These are phyloP conservation scores for Chalaropsis ovoidea DNA, from an alignment of 2,329 filamentous ascomycete species.

Conservation along the genomic window DNA sequence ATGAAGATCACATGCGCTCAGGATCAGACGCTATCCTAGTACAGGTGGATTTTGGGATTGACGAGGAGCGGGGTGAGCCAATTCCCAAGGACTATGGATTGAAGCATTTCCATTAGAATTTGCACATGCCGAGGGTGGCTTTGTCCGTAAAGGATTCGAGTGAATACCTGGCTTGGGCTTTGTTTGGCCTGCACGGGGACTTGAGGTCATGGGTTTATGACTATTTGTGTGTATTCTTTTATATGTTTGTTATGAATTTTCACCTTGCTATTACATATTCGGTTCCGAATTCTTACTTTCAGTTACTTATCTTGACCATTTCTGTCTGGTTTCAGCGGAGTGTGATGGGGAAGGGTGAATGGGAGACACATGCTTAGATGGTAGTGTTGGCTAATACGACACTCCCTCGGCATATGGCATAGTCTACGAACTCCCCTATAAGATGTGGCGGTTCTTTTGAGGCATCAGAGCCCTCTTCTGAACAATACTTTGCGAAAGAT, in stretches of 20 bases:
- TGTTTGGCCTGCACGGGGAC: background rate
- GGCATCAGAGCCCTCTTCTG: background rate
- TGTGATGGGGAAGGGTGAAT: no score
- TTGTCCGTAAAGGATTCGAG: background rate
- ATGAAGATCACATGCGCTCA: constrained; percentile 16
- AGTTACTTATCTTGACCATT: no score
- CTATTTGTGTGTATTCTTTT: background rate
- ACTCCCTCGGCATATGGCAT: no score
- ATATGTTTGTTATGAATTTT: background rate
- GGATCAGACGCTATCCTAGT: constrained; percentile 32
- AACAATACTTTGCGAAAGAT: background rate
- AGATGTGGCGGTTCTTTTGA: background rate
- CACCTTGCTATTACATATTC: no score
- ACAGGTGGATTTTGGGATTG: constrained; percentile 33
- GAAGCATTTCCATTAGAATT: constrained; percentile 18
- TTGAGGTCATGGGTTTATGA: background rate
- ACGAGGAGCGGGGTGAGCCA: constrained; percentile 28
- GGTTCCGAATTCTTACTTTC: no score
- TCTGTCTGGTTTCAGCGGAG: no score
- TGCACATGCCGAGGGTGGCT: background rate
- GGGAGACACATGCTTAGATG: no score
- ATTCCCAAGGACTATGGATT: constrained; percentile 22
- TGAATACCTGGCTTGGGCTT: background rate
- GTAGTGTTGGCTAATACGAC: no score
- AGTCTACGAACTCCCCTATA: no score